These are phyloP conservation scores for Knoxdaviesia capensis DNA, from an alignment of 2,329 filamentous ascomycete genomes.

Conservation along the genomic window DNA sequence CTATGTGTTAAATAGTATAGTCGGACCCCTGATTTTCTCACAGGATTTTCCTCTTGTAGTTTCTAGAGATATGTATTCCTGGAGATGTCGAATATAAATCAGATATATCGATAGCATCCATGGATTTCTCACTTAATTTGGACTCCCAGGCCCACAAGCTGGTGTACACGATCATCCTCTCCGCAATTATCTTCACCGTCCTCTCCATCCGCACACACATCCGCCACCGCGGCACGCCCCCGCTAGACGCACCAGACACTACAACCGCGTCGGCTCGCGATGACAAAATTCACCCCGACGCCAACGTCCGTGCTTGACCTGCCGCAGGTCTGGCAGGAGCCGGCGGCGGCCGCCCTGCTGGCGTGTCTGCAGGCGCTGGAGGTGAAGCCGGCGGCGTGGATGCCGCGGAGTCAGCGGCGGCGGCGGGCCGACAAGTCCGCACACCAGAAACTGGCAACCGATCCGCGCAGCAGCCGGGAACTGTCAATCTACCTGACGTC, in stretches of 20 bases:
- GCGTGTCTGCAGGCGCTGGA: slow-evolving; percentile 45
- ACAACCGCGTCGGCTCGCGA: no score
- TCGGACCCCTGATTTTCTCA: no score
- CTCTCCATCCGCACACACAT: neutral
- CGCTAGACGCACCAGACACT: neutral
- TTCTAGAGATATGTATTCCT: no score
- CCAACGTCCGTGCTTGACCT: slow-evolving; percentile 29
- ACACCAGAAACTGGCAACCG: slow-evolving; percentile 15
- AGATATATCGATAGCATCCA: no score
- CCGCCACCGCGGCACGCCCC: neutral
- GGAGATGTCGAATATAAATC: no score
- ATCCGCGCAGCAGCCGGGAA: slow-evolving; percentile 22
- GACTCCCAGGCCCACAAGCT: no score
- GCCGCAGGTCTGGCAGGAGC: slow-evolving; percentile 65
- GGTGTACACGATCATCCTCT: no score
- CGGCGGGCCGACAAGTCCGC: slow-evolving; percentile 20
- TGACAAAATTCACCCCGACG: no score
- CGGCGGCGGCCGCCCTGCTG: slow-evolving; percentile 42
- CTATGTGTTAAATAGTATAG: no score
- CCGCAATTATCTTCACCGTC: no score
- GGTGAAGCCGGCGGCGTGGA: slow-evolving; percentile 50
- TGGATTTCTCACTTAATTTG: no score
- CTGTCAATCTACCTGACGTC: slow-evolving; percentile 46
- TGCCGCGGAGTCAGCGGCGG: slow-evolving; percentile 19
- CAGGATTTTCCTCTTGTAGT: no score